Conservation (phyloP, 1,284 basidiomycete species). For the Sporisorium graminicola region DNA sequence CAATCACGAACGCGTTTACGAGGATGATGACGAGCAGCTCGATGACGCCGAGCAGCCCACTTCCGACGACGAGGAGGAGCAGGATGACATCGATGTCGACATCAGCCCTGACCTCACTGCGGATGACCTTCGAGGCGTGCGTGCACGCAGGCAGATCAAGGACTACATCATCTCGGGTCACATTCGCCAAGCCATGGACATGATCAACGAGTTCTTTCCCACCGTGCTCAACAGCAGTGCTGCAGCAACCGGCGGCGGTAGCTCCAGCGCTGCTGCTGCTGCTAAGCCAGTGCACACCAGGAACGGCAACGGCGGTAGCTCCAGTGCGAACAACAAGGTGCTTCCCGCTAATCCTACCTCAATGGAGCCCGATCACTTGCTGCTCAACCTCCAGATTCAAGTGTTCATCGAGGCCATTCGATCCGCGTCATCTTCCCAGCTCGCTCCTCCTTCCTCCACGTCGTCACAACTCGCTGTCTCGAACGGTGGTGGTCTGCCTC, state of each 20-base stretch:
- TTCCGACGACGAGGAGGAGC: conserved; percentile 21
- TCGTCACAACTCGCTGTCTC: conserved; percentile 13
- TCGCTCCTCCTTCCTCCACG: conserved; percentile 7
- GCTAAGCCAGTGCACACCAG: conserved; percentile 14
- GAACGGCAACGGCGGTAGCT: conserved; percentile 3
- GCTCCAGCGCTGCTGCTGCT: conserved; percentile 1
- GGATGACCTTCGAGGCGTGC: conserved; percentile 33
- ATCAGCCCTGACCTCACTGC: conserved; percentile 45
- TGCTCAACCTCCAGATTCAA: conserved; percentile 84
- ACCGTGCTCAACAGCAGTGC: conserved; percentile 52
- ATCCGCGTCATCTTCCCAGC: conserved; percentile 69
- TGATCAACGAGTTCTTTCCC: conserved; percentile 74
- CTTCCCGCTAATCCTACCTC: conserved; percentile 62
- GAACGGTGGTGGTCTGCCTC: conserved; percentile 27
- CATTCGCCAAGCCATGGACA: conserved; percentile 77
- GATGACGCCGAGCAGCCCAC: conserved; percentile 28
- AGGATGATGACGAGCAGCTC: conserved; percentile 26
- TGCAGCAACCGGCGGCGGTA: not conserved
- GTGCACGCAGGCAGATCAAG: conserved; percentile 73
- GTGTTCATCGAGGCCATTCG: conserved; percentile 85
- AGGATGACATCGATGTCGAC: conserved; percentile 33
- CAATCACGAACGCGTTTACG: not conserved
- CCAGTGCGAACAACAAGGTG: conserved; percentile 32
- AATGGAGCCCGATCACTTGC: conserved; percentile 78
- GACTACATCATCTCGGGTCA: conserved; percentile 77